Evolutionary conservation across 331 rosid genomes (phyloP).

Genomic region (Pyracantha coccinea): DNA sequence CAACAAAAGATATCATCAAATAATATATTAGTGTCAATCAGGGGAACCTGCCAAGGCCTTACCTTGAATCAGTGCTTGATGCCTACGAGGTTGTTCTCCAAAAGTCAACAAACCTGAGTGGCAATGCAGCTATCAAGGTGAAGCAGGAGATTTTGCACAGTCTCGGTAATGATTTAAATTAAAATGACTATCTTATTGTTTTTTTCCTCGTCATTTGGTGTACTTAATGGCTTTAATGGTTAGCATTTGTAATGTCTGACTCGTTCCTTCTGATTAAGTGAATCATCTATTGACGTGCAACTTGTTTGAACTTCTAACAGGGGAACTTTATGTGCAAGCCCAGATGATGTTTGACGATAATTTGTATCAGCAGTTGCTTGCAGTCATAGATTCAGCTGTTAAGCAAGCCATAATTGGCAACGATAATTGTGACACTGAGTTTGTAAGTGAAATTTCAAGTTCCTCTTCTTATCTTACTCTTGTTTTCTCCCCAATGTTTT

Average conservation of each 20-base stretch:
- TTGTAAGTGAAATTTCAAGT: slow-evolving; percentile 51
- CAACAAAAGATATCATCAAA: neutral
- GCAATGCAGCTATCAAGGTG: slow-evolving; percentile 67
- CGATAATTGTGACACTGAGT: slow-evolving; percentile 75
- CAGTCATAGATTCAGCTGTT: slow-evolving; percentile 58
- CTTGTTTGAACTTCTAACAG: slow-evolving; percentile 31
- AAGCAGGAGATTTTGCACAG: slow-evolving; percentile 90
- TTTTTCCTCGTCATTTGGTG: neutral
- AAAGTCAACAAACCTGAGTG: slow-evolving; percentile 52
- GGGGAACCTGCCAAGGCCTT: slow-evolving; percentile 85
- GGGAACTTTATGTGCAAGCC: slow-evolving; percentile 87
- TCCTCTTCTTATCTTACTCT: neutral
- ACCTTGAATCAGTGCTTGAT: slow-evolving; percentile 75
- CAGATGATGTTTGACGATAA: slow-evolving; percentile 63
- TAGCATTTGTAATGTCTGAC: neutral
- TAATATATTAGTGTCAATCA: slow-evolving; percentile 22
- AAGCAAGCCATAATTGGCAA: slow-evolving; percentile 55
- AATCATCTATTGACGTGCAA: neutral
- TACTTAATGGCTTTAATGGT: neutral
- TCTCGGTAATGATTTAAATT: slow-evolving; percentile 67
- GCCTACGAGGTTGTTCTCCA: slow-evolving; percentile 72
- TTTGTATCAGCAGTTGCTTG: slow-evolving; percentile 62
- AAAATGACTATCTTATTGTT: neutral
- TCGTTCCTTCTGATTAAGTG: neutral
- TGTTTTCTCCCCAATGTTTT: neutral